phyloP scores from a whole-genome alignment of 441 rosid genomes.

The Macaranga tanarius region DNA sequence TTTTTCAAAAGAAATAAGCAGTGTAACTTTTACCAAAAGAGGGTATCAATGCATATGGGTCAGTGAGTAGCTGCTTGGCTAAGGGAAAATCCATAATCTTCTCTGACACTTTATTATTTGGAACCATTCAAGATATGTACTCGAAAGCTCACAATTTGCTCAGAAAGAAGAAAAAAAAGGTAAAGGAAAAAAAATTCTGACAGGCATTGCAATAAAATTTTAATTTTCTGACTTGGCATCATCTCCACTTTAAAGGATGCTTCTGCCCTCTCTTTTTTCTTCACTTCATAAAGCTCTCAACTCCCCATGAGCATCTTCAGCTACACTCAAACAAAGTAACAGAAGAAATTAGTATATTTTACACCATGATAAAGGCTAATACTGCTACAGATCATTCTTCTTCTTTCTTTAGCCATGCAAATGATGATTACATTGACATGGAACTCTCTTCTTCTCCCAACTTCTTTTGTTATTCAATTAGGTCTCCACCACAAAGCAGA shows the following conservation, averaged over 20 bases:
- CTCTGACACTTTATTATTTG: constrained; percentile 35
- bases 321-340: constrained; percentile 12
- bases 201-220: constrained; percentile 27
- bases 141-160: neutral
- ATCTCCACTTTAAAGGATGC: constrained; percentile 63
- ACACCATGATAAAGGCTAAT: constrained; percentile 10
- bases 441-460: constrained; percentile 56
- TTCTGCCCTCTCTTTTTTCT: constrained; percentile 34
- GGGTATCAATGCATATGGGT: constrained; percentile 21
- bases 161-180: neutral
- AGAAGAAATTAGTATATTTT: neutral
- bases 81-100: constrained; percentile 12
- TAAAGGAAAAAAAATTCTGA: constrained; percentile 28
- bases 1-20: too few species aligned
- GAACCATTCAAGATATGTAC: constrained; percentile 32
- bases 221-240: constrained; percentile 36
- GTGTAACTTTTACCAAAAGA: neutral
- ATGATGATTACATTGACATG: constrained; percentile 77
- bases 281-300: constrained; percentile 25
- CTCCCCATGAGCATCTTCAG: constrained; percentile 34
- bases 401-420: constrained; percentile 25
- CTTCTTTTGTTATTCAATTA: constrained; percentile 40
- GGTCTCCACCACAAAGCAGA: constrained; percentile 52
- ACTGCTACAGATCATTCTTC: neutral
- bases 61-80: constrained; percentile 16